Percentiles rank a stretch among this genome's conserved stretches.
Evolutionary conservation across 192 early-diverging fungal genomes (phyloP).

Genomic region (Podila epigama): DNA sequence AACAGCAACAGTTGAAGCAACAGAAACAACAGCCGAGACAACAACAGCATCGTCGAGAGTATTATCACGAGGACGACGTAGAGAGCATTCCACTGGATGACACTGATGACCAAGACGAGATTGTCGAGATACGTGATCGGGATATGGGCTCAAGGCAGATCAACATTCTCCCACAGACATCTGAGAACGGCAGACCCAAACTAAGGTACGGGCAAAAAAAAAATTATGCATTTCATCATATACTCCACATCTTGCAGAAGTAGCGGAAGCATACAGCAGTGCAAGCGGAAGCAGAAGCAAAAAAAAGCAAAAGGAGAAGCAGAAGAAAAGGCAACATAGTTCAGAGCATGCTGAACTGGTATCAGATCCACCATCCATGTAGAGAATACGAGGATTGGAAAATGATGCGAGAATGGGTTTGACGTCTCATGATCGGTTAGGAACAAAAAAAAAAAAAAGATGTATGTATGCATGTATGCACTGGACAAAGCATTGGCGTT

Average conservation of each 20-base stretch:
- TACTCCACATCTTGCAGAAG: no score
- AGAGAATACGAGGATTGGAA: no score
- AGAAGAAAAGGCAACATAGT: no score
- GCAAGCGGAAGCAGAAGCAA: background rate
- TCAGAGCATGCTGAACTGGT: no score
- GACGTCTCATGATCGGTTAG: background rate
- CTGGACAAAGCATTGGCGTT: no score
- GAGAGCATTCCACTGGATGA: conserved; percentile 19
- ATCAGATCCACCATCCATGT: no score
- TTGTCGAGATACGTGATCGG: conserved; percentile 24
- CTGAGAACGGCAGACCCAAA: conserved; percentile 17
- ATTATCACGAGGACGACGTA: conserved; percentile 7
- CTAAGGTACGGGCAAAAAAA: conserved; percentile 19
- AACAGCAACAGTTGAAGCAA: background rate
- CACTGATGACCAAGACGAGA: conserved; percentile 12
- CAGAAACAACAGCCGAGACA: background rate
- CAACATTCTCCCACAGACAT: conserved; percentile 16
- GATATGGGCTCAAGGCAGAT: conserved; percentile 9
- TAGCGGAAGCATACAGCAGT: no score
- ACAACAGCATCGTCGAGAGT: background rate
- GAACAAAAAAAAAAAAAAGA: background rate
- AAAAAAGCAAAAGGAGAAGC: background rate
- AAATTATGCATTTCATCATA: background rate
- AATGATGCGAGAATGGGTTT: conserved; percentile 1
- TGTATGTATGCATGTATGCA: background rate